Percentiles rank a stretch among this genome's conserved stretches.
Conservation (phyloP, 345 rosid genomes). For the Eucalyptus melliodora region DNA sequence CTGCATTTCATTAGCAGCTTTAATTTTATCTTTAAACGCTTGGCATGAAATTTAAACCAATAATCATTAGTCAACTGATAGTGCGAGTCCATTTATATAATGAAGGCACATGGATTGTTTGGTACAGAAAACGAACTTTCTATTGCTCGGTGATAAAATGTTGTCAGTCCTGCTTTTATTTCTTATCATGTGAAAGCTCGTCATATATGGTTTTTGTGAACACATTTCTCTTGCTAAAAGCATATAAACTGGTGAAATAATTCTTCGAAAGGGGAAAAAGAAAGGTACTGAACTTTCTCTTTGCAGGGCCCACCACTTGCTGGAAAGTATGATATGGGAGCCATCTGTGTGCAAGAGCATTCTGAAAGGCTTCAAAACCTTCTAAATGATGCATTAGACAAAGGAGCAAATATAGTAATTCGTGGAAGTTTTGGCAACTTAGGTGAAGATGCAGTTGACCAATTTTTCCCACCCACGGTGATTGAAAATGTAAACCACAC, state of each 20-base stretch:
- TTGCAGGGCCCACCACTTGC: conserved; percentile 87
- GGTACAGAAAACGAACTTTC: background rate
- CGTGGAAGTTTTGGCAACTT: conserved; percentile 96
- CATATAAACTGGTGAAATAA: background rate
- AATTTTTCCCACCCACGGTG: conserved; percentile 89
- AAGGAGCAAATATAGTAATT: conserved; percentile 82
- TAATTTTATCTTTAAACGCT: background rate
- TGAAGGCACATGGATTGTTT: background rate
- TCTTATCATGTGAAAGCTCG: background rate
- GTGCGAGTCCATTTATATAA: background rate
- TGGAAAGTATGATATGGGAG: conserved; percentile 97
- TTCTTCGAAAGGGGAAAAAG: background rate
- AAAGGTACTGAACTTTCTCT: background rate
- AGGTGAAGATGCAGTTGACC: conserved; percentile 90
- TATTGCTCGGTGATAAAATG: background rate
- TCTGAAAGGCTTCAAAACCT: conserved; percentile 83
- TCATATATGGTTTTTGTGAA: background rate
- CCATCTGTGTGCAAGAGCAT: conserved; percentile 91
- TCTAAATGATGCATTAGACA: conserved; percentile 76
- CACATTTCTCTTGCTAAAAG: background rate
- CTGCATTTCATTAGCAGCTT: background rate
- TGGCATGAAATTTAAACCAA: background rate
- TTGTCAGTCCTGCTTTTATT: background rate
- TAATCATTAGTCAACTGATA: background rate
- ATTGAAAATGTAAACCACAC: conserved; percentile 71